Base-by-base conservation (phyloP, 2,329 filamentous ascomycete species). In the Neopestalotiopsis sp. region DNA sequence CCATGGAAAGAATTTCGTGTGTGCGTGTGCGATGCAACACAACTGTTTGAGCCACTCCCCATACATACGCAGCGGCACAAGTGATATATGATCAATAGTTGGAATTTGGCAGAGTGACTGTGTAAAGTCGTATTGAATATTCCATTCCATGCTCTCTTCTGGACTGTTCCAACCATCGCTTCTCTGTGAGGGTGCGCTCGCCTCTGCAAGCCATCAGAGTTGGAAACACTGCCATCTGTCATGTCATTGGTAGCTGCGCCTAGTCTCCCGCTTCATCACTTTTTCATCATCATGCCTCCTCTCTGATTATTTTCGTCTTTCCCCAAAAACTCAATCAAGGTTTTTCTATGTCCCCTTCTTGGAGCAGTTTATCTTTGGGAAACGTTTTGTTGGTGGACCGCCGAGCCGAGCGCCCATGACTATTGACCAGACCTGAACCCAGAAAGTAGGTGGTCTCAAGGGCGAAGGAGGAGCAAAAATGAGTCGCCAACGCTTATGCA, bases 401-500 rank as follows among this genome's bases (percentile, higher is more conserved):
- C 45, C 45, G 45, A 20, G 17, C 45, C 24, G 24, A 28, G 24
- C 24, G 24, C 24, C 24, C 24, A 53, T 53, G 45, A 53, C 45
- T 53, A 53, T 53, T 10, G 45, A 53, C 17, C 4, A 13, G 45
- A 49, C 30, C 30, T 40, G 34, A 62, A 34, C 59, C 32, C n/a
- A 12, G 34, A 38, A 63, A 63, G 61, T 45, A 7, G 12, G 14
- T 20, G 14, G 20, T 64, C 9, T 34, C 13, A n/a, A 20, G n/a
- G 30, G 24, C 4, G 34, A 17, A n/a, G 32, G n/a, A 9, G 34
- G 40, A 59, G 61, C 9, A 42, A 28, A 61, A 34, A 63, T 42
- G 38, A 34, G 38, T 63, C 62, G 40, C 45, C 53, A 20, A 32
- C 63, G 63, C 65, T 67, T 67, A 67, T 67, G 65, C 65, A 67